Conservation (phyloP, 495 filamentous ascomycete species). For the Aspergillus leporis region DNA sequence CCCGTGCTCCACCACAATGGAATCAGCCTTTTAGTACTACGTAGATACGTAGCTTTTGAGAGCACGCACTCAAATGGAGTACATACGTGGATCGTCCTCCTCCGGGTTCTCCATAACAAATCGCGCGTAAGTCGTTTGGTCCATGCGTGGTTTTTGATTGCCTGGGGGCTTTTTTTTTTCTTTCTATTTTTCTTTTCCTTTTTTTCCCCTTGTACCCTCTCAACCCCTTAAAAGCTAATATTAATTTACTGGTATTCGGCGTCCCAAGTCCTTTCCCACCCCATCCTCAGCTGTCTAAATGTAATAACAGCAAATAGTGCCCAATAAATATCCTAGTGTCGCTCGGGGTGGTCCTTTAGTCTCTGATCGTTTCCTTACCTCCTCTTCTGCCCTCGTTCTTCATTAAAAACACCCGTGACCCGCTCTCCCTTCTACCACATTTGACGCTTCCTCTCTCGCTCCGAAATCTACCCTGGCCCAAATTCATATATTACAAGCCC, state of each 20-base stretch:
- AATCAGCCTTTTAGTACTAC: background rate
- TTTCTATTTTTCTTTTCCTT: slow-evolving; percentile 1
- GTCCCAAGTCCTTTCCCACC: background rate
- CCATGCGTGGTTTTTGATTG: slow-evolving; percentile 13
- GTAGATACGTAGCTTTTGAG: too few relatives aligned
- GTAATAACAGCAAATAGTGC: slow-evolving; percentile 8
- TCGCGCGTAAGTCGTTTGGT: slow-evolving; percentile 10
- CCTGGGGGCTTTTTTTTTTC: background rate
- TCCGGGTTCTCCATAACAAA: slow-evolving; percentile 12
- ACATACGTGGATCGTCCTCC: background rate
- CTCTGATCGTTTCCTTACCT: slow-evolving; percentile 3
- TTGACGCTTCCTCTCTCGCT: slow-evolving; percentile 3
- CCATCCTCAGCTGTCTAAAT: background rate
- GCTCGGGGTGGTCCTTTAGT: slow-evolving; percentile 5
- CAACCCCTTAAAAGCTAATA: background rate
- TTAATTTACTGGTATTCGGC: slow-evolving; percentile 1
- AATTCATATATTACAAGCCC: background rate
- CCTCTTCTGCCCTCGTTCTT: background rate
- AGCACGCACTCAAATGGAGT: background rate
- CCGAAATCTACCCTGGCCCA: background rate
- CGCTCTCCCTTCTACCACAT: background rate
- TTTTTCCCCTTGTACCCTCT: slow-evolving; percentile 3
- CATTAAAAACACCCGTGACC: slow-evolving; percentile 2
- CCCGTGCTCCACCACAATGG: background rate
- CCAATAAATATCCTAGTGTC: slow-evolving; percentile 3